These are phyloP conservation scores for Rhizophagus clarus DNA, from an alignment of 192 early-diverging fungal genomes.

Conservation along the genomic window DNA sequence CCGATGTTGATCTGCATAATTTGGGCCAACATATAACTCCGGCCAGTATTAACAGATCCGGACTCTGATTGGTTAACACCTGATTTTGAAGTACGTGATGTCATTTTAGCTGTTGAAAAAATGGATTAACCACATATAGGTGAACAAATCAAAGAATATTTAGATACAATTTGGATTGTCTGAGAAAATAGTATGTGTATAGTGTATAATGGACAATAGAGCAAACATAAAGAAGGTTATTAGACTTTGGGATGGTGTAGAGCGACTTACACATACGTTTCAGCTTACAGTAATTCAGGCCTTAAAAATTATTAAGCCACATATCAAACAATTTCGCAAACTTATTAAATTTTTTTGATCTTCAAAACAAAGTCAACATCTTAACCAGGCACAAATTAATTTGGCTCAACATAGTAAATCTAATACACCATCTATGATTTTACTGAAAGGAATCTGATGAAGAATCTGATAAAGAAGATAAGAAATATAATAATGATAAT, in stretches of 20 bases:
- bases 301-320: slow-evolving; percentile 13
- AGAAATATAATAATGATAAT: not conserved
- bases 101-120: slow-evolving; percentile 13
- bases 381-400: slow-evolving; percentile 12
- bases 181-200: no score
- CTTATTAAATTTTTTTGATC: slow-evolving; percentile 17
- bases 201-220: no score
- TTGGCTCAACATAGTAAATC: not conserved
- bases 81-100: slow-evolving; percentile 11
- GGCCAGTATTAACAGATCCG: no score
- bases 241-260: not conserved
- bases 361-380: slow-evolving; percentile 3
- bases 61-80: not conserved
- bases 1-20: no score
- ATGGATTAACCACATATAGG: slow-evolving; percentile 4
- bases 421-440: not conserved
- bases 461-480: not conserved
- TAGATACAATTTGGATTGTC: no score
- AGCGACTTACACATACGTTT: slow-evolving; percentile 14
- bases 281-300: slow-evolving; percentile 6
- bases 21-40: no score
- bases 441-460: not conserved
- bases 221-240: slow-evolving; percentile 19
- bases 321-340: not conserved
- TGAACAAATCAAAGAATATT: slow-evolving; percentile 6